These are phyloP conservation scores for Aspergillus japonicus DNA, from an alignment of 2,329 filamentous ascomycete genomes.

Conservation along the genomic window DNA sequence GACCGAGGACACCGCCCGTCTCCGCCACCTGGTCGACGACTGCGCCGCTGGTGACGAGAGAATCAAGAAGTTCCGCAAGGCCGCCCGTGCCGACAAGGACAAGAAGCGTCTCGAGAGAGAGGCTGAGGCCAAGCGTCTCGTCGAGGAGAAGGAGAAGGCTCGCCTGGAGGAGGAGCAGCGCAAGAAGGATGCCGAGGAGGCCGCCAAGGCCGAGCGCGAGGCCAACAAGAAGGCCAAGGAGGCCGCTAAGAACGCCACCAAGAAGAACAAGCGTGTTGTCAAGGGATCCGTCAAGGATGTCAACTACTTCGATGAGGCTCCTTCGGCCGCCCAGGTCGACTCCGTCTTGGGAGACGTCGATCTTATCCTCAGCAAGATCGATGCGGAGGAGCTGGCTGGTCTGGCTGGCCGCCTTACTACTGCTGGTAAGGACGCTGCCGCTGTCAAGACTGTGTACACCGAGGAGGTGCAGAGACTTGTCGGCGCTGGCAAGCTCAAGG, in stretches of 20 bases:
- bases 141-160: conserved; percentile 78
- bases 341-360: conserved; percentile 82
- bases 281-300: conserved; percentile 93
- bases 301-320: conserved; percentile 80
- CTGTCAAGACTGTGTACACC: conserved; percentile 82
- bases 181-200: conserved; percentile 79
- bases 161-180: conserved; percentile 81
- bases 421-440: conserved; percentile 71
- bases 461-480: conserved; percentile 77
- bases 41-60: conserved; percentile 82
- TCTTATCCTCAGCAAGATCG: conserved; percentile 80
- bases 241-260: conserved; percentile 95
- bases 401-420: conserved; percentile 77
- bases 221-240: conserved; percentile 95
- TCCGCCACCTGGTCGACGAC: conserved; percentile 87
- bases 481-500: conserved; percentile 80
- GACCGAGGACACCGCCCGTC: conserved; percentile 90
- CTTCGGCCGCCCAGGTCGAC: conserved; percentile 76
- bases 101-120: conserved; percentile 90
- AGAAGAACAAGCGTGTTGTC: conserved; percentile 99
- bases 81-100: conserved; percentile 91
- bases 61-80: conserved; percentile 95
- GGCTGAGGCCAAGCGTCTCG: conserved; percentile 81
- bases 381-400: conserved; percentile 82
- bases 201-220: conserved; percentile 80